Evolutionary conservation across 2,329 filamentous ascomycete species (phyloP).

Genomic region (Fusarium sp.): DNA sequence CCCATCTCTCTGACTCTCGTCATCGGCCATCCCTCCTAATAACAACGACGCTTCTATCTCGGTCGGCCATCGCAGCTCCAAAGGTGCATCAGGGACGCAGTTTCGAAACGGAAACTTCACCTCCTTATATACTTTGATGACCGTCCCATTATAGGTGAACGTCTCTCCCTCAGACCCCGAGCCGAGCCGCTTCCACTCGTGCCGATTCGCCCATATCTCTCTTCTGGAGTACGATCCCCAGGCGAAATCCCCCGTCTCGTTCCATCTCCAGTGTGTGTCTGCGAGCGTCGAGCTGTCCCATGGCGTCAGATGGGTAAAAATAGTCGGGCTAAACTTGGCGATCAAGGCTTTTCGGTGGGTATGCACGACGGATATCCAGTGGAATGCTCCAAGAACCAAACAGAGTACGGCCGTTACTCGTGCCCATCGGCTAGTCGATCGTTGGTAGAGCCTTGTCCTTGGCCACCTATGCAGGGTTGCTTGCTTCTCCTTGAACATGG

Average conservation of each 20-base stretch:
- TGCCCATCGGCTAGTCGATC: constrained; percentile 4
- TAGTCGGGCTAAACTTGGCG: constrained; percentile 40
- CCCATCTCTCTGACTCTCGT: constrained; percentile 3
- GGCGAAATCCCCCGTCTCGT: background rate
- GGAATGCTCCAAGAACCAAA: constrained; percentile 21
- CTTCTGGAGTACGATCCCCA: constrained; percentile 22
- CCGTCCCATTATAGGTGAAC: constrained; percentile 44
- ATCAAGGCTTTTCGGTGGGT: constrained; percentile 22
- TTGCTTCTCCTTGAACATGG: constrained; percentile 9
- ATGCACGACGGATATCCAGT: constrained; percentile 8
- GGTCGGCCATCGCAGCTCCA: constrained; percentile 45
- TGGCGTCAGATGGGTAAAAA: constrained; percentile 17
- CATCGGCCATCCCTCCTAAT: constrained; percentile 41
- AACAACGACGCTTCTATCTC: constrained; percentile 48
- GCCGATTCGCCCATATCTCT: constrained; percentile 32
- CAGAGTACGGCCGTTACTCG: background rate
- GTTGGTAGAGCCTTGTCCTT: constrained; percentile 9
- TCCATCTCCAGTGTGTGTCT: constrained; percentile 27
- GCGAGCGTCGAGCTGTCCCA: constrained; percentile 10
- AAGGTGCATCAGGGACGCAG: constrained; percentile 38
- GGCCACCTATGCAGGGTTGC: constrained; percentile 3
- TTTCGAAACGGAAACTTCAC: constrained; percentile 47
- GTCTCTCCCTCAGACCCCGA: constrained; percentile 48
- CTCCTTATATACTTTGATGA: constrained; percentile 48
- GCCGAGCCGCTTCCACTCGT: constrained; percentile 46